Evolutionary conservation across 2,329 filamentous ascomycete genomes (phyloP), one percentile per base, ranked within the genome.

Genomic region (Teratosphaeria nubilosa): DNA sequence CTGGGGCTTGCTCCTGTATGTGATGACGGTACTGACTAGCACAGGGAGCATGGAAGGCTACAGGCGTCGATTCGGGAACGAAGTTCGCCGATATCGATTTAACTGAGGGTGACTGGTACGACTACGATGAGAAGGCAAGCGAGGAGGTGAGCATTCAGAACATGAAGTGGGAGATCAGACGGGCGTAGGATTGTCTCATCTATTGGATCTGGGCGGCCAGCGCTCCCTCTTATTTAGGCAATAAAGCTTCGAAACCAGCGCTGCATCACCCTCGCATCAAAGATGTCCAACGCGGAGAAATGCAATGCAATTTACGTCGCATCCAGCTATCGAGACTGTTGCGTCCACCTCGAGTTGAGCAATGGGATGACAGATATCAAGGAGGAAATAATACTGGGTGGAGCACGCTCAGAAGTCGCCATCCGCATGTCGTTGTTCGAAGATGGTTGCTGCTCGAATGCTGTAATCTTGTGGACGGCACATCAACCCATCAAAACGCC

Each of bases 81-180:
- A 88, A 90, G 67, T 99, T 99, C 69, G 80, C 83, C 0, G 84
- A 76, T 5, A 88, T 97, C 56, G 91, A 97, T 65, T 75, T 99
- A 57, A 78, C 79, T 0, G 94, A 99, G 30, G 92, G 89, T 27
- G 94, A 99, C 68, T 99, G 94, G 94, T 99, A 88, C 73, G 92
- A 97, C 67, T 99, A 97, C 55, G 91, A 97, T 66, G 91, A 97
- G 75, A 96, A 97, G 78, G 82, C 89, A 0, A 82, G 86, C 0
- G 90, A 95, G 54, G 91, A 97, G 73, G 91, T 96, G 53, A 94
- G 89, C 73, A 91, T 96, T 72, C 92, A 90, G 71, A 89, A 94
- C 31, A 74, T 96, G 57, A 88, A 83, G 61, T 99, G 91, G 90
- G 86, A 91, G 64, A 87, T 99, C 64, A 81, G 83, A 63, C 81